A percentile compares a stretch with the other conserved stretches of the same genome.
Conservation (phyloP, 2,329 filamentous ascomycete genomes). For the Colletotrichum eremochloae region DNA sequence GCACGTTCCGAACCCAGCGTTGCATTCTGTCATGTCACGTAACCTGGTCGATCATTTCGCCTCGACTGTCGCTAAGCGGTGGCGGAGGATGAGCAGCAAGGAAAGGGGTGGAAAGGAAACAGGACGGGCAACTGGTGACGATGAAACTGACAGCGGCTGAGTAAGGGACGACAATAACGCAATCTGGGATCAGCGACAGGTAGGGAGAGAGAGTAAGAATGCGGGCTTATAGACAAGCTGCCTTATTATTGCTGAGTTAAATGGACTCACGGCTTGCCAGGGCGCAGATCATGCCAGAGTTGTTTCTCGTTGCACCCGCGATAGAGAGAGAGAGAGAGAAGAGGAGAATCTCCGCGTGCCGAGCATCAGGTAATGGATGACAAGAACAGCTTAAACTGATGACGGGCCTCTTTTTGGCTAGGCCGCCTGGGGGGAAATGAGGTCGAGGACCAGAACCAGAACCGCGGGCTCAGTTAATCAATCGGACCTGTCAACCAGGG, state of each 20-base stretch:
- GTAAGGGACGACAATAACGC: background rate
- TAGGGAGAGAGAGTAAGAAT: background rate
- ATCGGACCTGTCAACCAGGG: constrained; percentile 10
- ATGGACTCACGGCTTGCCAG: background rate
- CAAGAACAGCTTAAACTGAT: constrained; percentile 9
- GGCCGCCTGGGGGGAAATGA: constrained; percentile 6
- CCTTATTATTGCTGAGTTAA: background rate
- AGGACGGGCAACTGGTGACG: constrained; percentile 17
- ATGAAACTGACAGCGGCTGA: constrained; percentile 19
- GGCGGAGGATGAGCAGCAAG: constrained; percentile 1
- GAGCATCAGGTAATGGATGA: background rate
- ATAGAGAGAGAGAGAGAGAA: background rate
- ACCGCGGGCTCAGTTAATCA: constrained; percentile 12
- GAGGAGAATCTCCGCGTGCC: background rate
- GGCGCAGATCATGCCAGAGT: background rate
- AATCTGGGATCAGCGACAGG: constrained; percentile 35
- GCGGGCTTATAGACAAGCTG: constrained; percentile 4
- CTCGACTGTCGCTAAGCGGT: background rate
- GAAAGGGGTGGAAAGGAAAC: background rate
- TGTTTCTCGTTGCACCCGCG: constrained; percentile 5
- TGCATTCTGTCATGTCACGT: constrained; percentile 10
- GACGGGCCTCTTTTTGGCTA: background rate
- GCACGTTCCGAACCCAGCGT: constrained; percentile 7
- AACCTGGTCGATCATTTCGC: background rate
- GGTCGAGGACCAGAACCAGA: background rate